Base-by-base conservation (phyloP, 2,329 filamentous ascomycete species). In the Trichoderma simmonsii region DNA sequence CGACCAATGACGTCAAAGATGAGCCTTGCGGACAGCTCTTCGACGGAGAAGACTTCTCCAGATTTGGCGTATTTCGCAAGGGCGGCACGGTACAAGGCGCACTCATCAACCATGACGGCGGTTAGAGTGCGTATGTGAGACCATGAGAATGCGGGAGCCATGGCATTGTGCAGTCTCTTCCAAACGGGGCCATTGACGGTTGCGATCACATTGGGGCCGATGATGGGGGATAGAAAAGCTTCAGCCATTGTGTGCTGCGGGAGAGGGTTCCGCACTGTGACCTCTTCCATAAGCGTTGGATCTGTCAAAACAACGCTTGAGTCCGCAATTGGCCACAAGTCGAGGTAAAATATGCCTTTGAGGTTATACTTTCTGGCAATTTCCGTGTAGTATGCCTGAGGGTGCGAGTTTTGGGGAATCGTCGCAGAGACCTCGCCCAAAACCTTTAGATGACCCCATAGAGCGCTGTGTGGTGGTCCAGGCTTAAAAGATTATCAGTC, bases 251-350 rank as follows among this genome's bases (percentile, higher is more conserved):
- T 9, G 60, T 78, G 77, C 65, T 75, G 74, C 57, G 74, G 73
- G 12, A n/a, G 30, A 75, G 76, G 5, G 72, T 69, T 4, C 73
- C 73, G 1, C 68, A 76, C 74, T 48, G 76, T 73, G 26, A 78
- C 74, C 26, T 77, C 69, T 28, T 77, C 77, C 39, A 76, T 74
- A 21, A 77, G 73, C 5, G 76, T 75, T 14, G 78, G 78, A 30
- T 77, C 75, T 18, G 74, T 76, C 68, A 80, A 59, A 59, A 80
- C 71, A 32, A 79, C 73, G 43, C 76, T 75, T 7, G 75, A 73
- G n/a, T 75, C 73, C 51, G 73, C 74, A 26, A 80, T 54, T 5
- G 79, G 79, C 78, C 78, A 79, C n/a, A 79, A 73, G 69, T 80
- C 78, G 30, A 80, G 72, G 69, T 80, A 80, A 71, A 75, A 80